A percentile compares a stretch with the other conserved stretches of the same genome.
Conservation (phyloP, 805 yeast genomes). For the Maudiozyma serrabonitensis region DNA sequence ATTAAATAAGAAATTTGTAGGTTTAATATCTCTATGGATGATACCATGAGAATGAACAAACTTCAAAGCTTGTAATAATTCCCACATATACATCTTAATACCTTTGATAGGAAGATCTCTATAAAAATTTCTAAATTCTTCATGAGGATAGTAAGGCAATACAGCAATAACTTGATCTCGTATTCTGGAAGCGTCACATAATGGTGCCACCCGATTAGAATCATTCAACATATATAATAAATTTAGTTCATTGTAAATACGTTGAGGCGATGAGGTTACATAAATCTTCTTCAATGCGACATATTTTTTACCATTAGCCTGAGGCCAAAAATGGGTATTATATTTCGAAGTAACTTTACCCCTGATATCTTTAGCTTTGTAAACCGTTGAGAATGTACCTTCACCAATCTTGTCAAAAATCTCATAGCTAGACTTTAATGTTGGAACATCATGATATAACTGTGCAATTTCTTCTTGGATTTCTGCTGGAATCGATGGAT, state of each 20-base stretch:
- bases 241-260: conserved; percentile 82
- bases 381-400: conserved; percentile 74
- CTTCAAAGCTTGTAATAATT: conserved; percentile 59
- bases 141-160: conserved; percentile 81
- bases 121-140: conserved; percentile 82
- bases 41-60: conserved; percentile 66
- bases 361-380: conserved; percentile 42
- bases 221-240: conserved; percentile 61
- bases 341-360: conserved; percentile 24
- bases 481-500: conserved; percentile 34
- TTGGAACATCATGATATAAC: conserved; percentile 45
- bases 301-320: conserved; percentile 31
- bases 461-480: conserved; percentile 49
- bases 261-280: conserved; percentile 88
- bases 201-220: conserved; percentile 71
- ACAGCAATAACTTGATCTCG: conserved; percentile 93
- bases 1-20: conserved; percentile 60
- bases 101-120: conserved; percentile 72
- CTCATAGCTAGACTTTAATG: conserved; percentile 33
- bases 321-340: conserved; percentile 25
- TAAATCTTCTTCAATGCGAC: conserved; percentile 92
- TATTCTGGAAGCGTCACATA: conserved; percentile 75
- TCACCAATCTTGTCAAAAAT: conserved; percentile 55
- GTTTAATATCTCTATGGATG: conserved; percentile 89
- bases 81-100: conserved; percentile 70